Percentiles rank a stretch among this genome's conserved stretches.
These are phyloP conservation scores for Hawksworthiomyces lignivorus DNA, from an alignment of 2,329 filamentous ascomycete genomes.

Conservation along the genomic window DNA sequence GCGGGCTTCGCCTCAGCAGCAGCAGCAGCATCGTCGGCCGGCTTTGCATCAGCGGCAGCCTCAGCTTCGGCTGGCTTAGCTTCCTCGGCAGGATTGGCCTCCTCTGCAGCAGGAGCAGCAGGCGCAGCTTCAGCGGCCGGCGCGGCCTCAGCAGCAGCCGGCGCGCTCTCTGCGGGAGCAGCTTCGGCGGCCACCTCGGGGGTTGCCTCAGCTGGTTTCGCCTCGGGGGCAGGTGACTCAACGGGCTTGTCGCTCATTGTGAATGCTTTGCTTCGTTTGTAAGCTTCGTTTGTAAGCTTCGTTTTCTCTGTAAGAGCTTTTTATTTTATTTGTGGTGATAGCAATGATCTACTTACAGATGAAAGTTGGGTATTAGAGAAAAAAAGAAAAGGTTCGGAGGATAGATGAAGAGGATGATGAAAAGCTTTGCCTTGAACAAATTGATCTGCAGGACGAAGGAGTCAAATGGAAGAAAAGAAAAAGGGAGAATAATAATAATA, in stretches of 20 bases:
- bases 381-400: too few species aligned
- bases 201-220: conserved; percentile 8
- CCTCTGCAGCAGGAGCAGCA: not conserved
- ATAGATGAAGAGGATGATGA: too few species aligned
- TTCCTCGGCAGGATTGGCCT: conserved; percentile 1
- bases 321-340: too few species aligned
- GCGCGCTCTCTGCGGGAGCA: not conserved
- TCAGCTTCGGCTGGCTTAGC: too few species aligned
- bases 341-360: too few species aligned
- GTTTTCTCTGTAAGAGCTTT: too few species aligned
- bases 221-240: conserved; percentile 9
- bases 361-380: too few species aligned
- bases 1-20: not conserved
- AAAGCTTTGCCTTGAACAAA: too few species aligned
- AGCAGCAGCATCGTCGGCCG: not conserved
- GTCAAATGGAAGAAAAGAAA: not conserved
- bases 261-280: not conserved
- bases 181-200: not conserved
- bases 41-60: not conserved
- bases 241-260: conserved; percentile 15
- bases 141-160: not conserved
- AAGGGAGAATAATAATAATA: not conserved
- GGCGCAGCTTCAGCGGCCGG: not conserved
- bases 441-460: too few species aligned
- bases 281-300: too few species aligned